Evolutionary conservation across 768 basidiomycete species (phyloP).

Genomic region (Calocybe cyanea): DNA sequence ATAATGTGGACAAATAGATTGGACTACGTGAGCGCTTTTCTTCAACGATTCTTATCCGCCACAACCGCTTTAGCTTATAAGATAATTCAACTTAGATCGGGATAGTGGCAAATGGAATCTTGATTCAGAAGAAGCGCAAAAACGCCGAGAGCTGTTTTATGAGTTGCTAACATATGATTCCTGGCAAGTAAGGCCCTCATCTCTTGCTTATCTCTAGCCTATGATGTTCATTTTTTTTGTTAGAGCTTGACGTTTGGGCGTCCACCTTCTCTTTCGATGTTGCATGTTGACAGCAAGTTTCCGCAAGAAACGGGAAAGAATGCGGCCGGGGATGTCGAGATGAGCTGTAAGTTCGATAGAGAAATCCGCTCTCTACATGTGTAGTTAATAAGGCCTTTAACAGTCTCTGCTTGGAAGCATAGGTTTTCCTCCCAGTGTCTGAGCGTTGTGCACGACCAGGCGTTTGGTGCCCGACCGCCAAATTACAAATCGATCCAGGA

Average conservation of each 20-base stretch:
- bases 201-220: neutral
- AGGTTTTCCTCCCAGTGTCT: constrained; percentile 59
- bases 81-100: constrained; percentile 41
- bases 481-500: constrained; percentile 60
- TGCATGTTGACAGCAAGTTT: constrained; percentile 54
- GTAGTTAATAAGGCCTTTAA: constrained; percentile 4
- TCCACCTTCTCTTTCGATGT: constrained; percentile 58
- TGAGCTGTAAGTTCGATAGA: constrained; percentile 47
- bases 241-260: constrained; percentile 72
- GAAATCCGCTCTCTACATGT: neutral
- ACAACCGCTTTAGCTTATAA: neutral
- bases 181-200: constrained; percentile 51
- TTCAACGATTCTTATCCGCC: constrained; percentile 3
- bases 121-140: constrained; percentile 50
- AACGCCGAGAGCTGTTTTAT: constrained; percentile 58
- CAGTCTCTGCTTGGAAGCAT: constrained; percentile 71
- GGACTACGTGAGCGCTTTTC: constrained; percentile 56
- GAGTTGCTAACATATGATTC: constrained; percentile 67
- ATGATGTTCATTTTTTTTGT: constrained; percentile 4
- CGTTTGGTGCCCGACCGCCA: constrained; percentile 59
- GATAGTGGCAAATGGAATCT: constrained; percentile 67
- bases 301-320: constrained; percentile 44
- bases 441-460: constrained; percentile 62
- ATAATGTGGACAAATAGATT: constrained; percentile 34
- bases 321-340: constrained; percentile 49